These are phyloP conservation scores for Pyricularia sp. DNA, from an alignment of 2,329 filamentous ascomycete genomes.

Conservation along the genomic window DNA sequence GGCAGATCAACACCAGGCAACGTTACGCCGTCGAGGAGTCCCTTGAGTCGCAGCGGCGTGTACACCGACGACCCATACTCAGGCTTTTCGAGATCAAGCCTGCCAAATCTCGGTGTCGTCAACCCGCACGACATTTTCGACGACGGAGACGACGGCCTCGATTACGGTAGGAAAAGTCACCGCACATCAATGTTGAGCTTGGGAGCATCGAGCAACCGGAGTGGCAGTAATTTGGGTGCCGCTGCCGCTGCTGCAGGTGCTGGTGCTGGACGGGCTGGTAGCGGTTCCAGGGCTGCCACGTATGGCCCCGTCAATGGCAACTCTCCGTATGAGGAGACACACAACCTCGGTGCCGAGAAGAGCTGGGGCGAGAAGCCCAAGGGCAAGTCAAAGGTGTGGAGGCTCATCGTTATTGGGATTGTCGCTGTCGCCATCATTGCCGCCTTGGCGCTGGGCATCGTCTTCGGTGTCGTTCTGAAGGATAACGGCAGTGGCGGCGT, in stretches of 20 bases:
- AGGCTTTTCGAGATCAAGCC: conserved; percentile 41
- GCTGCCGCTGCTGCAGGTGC: conserved; percentile 37
- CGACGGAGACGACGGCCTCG: conserved; percentile 78
- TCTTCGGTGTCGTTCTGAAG: conserved; percentile 62
- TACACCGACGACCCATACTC: conserved; percentile 61
- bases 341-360: conserved; percentile 19
- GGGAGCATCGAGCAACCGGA: conserved; percentile 33
- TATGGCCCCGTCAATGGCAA: conserved; percentile 44
- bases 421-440: conserved; percentile 59
- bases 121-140: conserved; percentile 76
- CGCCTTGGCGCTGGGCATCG: conserved; percentile 63
- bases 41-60: conserved; percentile 33
- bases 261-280: conserved; percentile 29
- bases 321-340: conserved; percentile 20
- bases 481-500: conserved; percentile 27
- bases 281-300: conserved; percentile 19
- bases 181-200: conserved; percentile 53
- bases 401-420: conserved; percentile 56
- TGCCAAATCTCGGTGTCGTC: conserved; percentile 46
- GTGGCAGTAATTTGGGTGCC: conserved; percentile 22
- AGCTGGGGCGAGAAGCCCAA: conserved; percentile 50
- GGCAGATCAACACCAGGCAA: conserved; percentile 23
- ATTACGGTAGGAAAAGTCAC: conserved; percentile 35
- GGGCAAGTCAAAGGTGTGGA: conserved; percentile 53
- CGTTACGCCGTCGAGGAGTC: conserved; percentile 36